These are phyloP conservation scores for Fusarium sp. DNA, from an alignment of 2,329 filamentous ascomycete species.

Conservation along the genomic window DNA sequence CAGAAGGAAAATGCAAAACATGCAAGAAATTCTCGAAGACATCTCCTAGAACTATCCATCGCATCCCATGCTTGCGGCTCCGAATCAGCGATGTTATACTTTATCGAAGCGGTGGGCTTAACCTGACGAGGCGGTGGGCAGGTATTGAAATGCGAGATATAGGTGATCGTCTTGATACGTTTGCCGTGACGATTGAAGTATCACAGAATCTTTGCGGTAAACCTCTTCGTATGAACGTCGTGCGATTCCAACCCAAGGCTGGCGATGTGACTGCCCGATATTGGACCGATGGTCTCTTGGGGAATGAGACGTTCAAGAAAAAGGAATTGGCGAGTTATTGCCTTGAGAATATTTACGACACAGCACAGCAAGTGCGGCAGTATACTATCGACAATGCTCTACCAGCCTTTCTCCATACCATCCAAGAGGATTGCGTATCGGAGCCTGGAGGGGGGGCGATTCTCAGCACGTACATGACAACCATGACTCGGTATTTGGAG, in stretches of 20 bases:
- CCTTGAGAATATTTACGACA: constrained; percentile 54
- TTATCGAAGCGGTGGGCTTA: constrained; percentile 60
- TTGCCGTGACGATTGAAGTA: constrained; percentile 55
- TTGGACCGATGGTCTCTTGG: constrained; percentile 53
- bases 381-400: constrained; percentile 55
- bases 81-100: constrained; percentile 59
- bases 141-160: constrained; percentile 59
- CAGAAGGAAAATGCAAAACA: constrained; percentile 55
- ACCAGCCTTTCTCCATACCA: constrained; percentile 38
- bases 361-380: constrained; percentile 51
- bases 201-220: constrained; percentile 54
- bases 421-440: constrained; percentile 37
- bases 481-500: constrained; percentile 39
- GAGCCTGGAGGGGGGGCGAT: constrained; percentile 27
- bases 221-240: constrained; percentile 57
- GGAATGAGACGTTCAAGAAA: constrained; percentile 46
- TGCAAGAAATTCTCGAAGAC: constrained; percentile 56
- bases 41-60: constrained; percentile 63
- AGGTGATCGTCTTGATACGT: constrained; percentile 50
- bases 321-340: constrained; percentile 58
- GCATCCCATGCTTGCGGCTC: constrained; percentile 59
- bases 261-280: constrained; percentile 57
- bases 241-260: constrained; percentile 55
- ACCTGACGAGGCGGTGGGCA: constrained; percentile 60
- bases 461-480: constrained; percentile 40